Base-by-base conservation (phyloP, 257 asterid species). In the Galeopsis tetrahit region DNA sequence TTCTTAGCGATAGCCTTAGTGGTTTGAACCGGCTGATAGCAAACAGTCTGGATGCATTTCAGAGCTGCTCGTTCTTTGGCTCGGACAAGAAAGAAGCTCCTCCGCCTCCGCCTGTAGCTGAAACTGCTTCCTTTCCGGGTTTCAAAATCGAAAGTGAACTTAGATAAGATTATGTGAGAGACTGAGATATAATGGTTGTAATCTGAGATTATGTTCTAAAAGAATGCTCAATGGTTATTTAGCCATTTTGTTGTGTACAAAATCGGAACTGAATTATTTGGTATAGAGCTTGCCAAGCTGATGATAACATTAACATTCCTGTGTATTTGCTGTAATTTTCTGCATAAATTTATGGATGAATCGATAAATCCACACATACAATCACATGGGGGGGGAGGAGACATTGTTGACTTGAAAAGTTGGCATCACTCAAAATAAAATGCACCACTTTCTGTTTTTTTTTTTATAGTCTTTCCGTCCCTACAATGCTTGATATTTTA, bases 41-140 rank as follows among this genome's bases (percentile, higher is more conserved):
- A 40, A 83, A 85, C 93, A 92, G 99, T 77, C 82, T 90, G 85
- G 99, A 95, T 35, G 98, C 90, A 0, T 87, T 92, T 79, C 98
- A 92, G 76, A 91, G 77, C 57, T 92, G 97, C 87, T 92, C 93
- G 6, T 92, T 95, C 78, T 87, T 90, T 68, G 95, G 90, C 69
- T 74, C 81, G 51, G 98, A 92, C 74, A 88, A 84, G 88, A 92
- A 90, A 73, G 97, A 86, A 72, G 61, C 84, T 49, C 61, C 84
- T 49, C 78, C 82, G 66, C 75, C 93, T 49, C 77, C 81, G 66
- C 75, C 93, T 10, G 66, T 83, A 42, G 85, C 75, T 73, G 94
- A 89, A 79, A 79, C 71, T 62, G 75, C 80, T 48, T 59, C 89
- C 49, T 53, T 82, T 70, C 75, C 85, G 15, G 91, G 88, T 72